Base-by-base conservation (phyloP, 2,329 filamentous ascomycete species). In the Ceratocystiopsis brevicomis region DNA sequence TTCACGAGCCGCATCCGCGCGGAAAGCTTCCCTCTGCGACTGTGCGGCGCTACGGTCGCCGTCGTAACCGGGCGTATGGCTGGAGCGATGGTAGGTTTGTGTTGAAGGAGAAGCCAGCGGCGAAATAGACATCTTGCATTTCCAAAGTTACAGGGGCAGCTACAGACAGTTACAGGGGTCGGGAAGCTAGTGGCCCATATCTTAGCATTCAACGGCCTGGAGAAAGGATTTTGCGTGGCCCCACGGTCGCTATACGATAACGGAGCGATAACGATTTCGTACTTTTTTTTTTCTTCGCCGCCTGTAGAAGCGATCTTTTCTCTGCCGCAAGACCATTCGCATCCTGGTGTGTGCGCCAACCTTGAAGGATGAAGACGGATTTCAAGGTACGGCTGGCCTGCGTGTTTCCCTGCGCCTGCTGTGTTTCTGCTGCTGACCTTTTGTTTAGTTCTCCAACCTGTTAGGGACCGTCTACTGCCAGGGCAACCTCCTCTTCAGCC, bases 381-480 rank as follows among this genome's bases (percentile, higher is more conserved):
- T 98, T 96, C 63, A 92, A 90, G 77, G 88, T 92, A 37, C 38
- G 18, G 44, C 3, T 17, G 36, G 5, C 10, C 41, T 21, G 38
- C 4, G 6, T 15, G 4, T 21, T 2, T 16, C 4, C 21, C 8
- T 8, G 21, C 21, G 21, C 21, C 4, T 13, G 4, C 4, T 2
- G 3, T n/a, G 2, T 25, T 11, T 13, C 13, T 15, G 33, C 33
- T 15, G 33, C 40, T 43, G 15, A 40, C 19, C 3, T 4, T 14
- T 30, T 30, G 5, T 11, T 2, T 56, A 95, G 87, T 98, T 98
- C 66, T 94, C 88, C 60, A 98, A 96, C 64, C 74, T 98, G 59
- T 75, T 98, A 56, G 92, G 90, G 59, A 98, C 90, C 53, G 90
- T 98, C 58, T 98, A 96, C 69, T 85, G 86, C 67, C 84, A 87